Evolutionary conservation across 495 filamentous ascomycete genomes (phyloP).

Genomic region (Amniculicola lignicola): DNA sequence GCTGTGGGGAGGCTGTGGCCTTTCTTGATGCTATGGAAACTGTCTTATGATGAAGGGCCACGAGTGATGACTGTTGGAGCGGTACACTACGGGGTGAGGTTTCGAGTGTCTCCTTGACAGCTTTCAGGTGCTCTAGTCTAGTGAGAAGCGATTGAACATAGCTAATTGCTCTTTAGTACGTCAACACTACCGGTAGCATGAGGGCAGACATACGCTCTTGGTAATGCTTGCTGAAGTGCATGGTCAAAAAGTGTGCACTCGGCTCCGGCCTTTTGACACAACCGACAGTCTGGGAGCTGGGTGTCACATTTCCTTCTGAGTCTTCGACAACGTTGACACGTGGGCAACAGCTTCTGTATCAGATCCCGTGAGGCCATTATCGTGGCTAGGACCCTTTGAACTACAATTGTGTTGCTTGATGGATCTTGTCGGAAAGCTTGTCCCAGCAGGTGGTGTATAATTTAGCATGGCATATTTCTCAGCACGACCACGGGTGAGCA

Average conservation of each 20-base stretch:
- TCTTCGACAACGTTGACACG: conserved; percentile 13
- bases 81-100: background rate
- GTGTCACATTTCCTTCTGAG: conserved; percentile 19
- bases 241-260: conserved; percentile 16
- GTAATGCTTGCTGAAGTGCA: conserved; percentile 15
- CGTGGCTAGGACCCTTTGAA: too few species aligned
- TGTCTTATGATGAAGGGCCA: background rate
- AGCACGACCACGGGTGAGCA: too few species aligned
- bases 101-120: conserved; percentile 1
- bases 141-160: conserved; percentile 12
- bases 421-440: too few species aligned
- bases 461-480: too few species aligned
- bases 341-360: conserved; percentile 3
- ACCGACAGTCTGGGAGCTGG: conserved; percentile 9
- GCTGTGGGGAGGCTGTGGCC: background rate
- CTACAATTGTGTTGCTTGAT: too few species aligned
- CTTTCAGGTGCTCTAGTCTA: conserved; percentile 6
- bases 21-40: background rate
- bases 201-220: conserved; percentile 11
- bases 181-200: background rate
- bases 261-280: conserved; percentile 12
- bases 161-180: background rate
- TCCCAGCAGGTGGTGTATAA: too few species aligned
- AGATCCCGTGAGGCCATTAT: conserved; percentile 8
- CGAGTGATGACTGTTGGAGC: background rate